These are phyloP conservation scores for Takakia lepidozioides DNA, from an alignment of 225 moss, liverwort and hornwort species.

Conservation along the genomic window DNA sequence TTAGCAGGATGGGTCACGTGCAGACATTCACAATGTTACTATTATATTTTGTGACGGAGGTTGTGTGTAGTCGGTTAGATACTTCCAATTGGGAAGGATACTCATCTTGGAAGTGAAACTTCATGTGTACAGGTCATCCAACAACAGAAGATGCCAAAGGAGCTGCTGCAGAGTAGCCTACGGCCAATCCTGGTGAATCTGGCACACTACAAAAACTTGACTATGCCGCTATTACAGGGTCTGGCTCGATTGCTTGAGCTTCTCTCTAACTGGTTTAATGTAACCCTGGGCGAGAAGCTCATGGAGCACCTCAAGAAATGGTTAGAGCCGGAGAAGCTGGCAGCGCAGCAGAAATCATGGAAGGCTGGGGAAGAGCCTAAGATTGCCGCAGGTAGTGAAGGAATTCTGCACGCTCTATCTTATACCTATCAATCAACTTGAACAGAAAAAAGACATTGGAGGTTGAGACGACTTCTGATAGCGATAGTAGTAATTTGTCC, in stretches of 20 bases:
- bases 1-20: too few species aligned
- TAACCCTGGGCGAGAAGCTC: slow-evolving; percentile 96
- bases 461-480: too few species aligned
- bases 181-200: slow-evolving; percentile 98
- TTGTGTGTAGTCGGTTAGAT: too few species aligned
- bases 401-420: too few species aligned
- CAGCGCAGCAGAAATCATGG: slow-evolving; percentile 89
- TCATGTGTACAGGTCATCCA: slow-evolving; percentile 72
- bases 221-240: slow-evolving; percentile 98
- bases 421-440: too few species aligned
- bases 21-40: too few species aligned
- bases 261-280: slow-evolving; percentile 99
- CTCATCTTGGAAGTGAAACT: too few species aligned
- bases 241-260: slow-evolving; percentile 95
- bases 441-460: too few species aligned
- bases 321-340: slow-evolving; percentile 96
- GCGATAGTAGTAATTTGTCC: too few species aligned
- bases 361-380: slow-evolving; percentile 98
- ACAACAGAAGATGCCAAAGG: slow-evolving; percentile 99
- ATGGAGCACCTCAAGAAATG: slow-evolving; percentile 99
- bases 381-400: slow-evolving; percentile 99
- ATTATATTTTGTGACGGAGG: too few species aligned
- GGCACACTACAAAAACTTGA: slow-evolving; percentile 97
- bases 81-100: too few species aligned
- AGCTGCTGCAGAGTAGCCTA: slow-evolving; percentile 93